Evolutionary conservation across 2,329 filamentous ascomycete species (phyloP).

Genomic region (Claviceps digitariae): DNA sequence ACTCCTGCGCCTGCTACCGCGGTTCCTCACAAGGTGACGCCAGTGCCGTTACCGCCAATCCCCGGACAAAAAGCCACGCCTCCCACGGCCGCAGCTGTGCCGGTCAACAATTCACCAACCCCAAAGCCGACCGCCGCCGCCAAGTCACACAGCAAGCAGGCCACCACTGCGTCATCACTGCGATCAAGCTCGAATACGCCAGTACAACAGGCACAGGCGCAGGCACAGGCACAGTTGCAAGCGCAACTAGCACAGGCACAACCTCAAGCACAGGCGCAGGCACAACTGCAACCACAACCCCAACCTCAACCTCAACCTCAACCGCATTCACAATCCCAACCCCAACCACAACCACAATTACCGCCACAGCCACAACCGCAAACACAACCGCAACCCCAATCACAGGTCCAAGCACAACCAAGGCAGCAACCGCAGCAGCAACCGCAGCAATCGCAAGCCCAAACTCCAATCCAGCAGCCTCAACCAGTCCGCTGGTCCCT

Average conservation of each 20-base stretch:
- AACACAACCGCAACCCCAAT: conserved; percentile 4
- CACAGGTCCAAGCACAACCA: conserved; percentile 4
- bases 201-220: conserved; percentile 4
- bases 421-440: conserved; percentile 8
- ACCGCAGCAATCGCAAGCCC: conserved; percentile 3
- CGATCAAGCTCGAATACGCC: conserved; percentile 2
- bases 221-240: conserved; percentile 9
- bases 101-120: conserved; percentile 1
- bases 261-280: neutral
- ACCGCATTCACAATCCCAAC: neutral
- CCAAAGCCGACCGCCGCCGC: conserved; percentile 7
- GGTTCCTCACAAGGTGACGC: conserved; percentile 18
- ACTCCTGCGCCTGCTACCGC: conserved; percentile 4
- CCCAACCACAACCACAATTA: neutral
- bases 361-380: conserved; percentile 3
- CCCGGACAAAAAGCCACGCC: conserved; percentile 22
- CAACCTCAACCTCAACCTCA: conserved; percentile 9
- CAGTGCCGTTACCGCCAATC: conserved; percentile 23
- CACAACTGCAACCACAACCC: conserved; percentile 7
- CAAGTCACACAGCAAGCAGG: conserved; percentile 10
- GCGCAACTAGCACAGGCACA: conserved; percentile 7
- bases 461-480: conserved; percentile 1
- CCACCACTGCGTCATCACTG: conserved; percentile 6
- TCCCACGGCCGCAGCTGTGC: conserved; percentile 7
- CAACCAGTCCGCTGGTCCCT: conserved; percentile 17